Evolutionary conservation across 805 yeast species (phyloP), one percentile per base, ranked within the genome.

Genomic region (Wickerhamiella galacta): DNA sequence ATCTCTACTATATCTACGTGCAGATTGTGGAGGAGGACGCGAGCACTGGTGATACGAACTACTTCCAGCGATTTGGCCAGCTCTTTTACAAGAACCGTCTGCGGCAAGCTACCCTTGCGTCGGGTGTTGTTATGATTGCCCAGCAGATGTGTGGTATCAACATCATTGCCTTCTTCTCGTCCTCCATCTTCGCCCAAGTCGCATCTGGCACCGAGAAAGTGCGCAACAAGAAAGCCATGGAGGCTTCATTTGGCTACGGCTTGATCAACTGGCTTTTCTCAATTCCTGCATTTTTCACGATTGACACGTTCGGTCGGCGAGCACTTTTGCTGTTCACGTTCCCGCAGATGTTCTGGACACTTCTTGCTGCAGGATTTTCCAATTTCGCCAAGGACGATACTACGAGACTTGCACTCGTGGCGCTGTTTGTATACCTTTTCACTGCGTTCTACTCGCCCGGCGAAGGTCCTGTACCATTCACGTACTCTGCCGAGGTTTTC

Each of bases 101-200:
- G 54, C 69, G 93, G 56, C 76, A 81, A 49, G 92, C 90, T 33
- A 71, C 80, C 6, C 44, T 75, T 36, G 93, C 80, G 35, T 71
- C 92, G 3, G 75, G 76, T 68, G 65, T 80, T 41, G 81, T 74
- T 38, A 81, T 82, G 72, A 77, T 80, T 49, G 75, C 76, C 81
- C 93, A 81, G 59, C 93, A 81, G 53, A 77, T 80, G 58, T 81
- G 93, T 57, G 93, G 93, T 45, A 70, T 81, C 52, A 81, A 81
- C 48, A 87, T 80, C 33, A 79, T 81, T 55, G 87, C 92, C 14
- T 77, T 79, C 56, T 81, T 78, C 54, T 76, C 87, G 1, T 74
- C 90, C 0, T 63, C 77, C 7, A 80, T 81, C 37, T 81, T 81
- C 56, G 53, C 64, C 16, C 65, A 72, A 36, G 37, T 42, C 16